Percentiles rank a stretch among this genome's conserved stretches.
Conservation (phyloP, 106 monocot genomes). For the Allium cepa region DNA sequence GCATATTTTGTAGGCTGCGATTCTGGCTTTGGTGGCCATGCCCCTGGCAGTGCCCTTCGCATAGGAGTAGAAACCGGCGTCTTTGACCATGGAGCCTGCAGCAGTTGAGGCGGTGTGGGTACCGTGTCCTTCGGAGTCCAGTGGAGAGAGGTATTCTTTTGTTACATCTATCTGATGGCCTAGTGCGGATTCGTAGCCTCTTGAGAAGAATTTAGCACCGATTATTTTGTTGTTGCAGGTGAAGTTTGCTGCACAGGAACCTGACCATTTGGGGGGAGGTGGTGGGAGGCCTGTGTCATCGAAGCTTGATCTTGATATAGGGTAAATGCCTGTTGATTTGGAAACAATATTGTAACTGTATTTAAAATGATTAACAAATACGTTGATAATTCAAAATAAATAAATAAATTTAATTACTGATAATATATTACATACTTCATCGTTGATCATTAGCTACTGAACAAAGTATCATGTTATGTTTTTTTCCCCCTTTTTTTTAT, state of each 20-base stretch:
- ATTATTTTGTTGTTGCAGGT: slow-evolving; percentile 56
- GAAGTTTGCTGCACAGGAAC: slow-evolving; percentile 19
- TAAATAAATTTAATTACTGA: too few relatives aligned
- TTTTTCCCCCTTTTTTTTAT: too few relatives aligned
- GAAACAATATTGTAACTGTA: too few relatives aligned
- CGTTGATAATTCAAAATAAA: too few relatives aligned
- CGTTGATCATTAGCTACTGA: too few relatives aligned
- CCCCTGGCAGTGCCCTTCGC: slow-evolving; percentile 64
- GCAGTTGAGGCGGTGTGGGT: slow-evolving; percentile 84
- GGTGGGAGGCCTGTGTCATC: slow-evolving; percentile 32
- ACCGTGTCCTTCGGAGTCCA: slow-evolving; percentile 85
- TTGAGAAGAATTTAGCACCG: slow-evolving; percentile 53
- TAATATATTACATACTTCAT: too few relatives aligned
- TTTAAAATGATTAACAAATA: too few relatives aligned
- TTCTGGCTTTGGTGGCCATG: slow-evolving; percentile 61
- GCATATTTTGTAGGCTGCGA: slow-evolving; percentile 91
- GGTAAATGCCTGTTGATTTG: slow-evolving; percentile 22
- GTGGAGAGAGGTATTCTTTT: slow-evolving; percentile 51
- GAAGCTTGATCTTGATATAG: slow-evolving; percentile 31
- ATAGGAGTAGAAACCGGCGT: slow-evolving; percentile 41
- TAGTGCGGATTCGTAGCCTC: slow-evolving; percentile 43
- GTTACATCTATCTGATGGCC: slow-evolving; percentile 44
- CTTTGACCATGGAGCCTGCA: slow-evolving; percentile 44
- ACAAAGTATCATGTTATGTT: too few relatives aligned
- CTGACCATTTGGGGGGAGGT: slow-evolving; percentile 25